phyloP scores from a whole-genome alignment of 139 green algal species.

The Ettlia oleoabundans region DNA sequence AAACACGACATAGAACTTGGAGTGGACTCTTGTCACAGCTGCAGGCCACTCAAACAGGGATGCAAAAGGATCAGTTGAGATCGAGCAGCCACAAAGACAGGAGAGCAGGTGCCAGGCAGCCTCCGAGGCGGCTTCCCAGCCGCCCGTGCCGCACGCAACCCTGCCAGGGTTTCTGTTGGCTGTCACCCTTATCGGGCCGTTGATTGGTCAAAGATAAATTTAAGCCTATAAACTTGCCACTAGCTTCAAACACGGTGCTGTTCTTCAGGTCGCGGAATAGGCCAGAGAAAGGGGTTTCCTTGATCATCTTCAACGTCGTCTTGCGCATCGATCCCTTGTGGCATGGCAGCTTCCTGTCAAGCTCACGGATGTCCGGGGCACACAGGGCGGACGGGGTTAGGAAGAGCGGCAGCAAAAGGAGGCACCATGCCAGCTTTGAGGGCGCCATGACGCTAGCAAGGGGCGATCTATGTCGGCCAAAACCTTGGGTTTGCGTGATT shows the following conservation, averaged over 20 bases:
- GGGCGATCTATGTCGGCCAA: too few species aligned
- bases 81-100: not conserved
- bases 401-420: not conserved
- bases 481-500: too few species aligned
- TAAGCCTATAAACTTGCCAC: not conserved
- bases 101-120: not conserved
- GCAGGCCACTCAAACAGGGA: too few species aligned
- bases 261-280: not conserved
- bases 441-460: too few species aligned
- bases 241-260: not conserved
- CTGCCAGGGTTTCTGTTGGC: not conserved
- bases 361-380: not conserved
- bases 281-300: not conserved
- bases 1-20: conserved; percentile 42
- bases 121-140: not conserved
- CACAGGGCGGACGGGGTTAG: not conserved
- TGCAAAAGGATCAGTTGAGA: too few species aligned
- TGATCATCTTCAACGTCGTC: not conserved
- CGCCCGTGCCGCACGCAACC: too few species aligned
- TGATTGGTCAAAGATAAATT: not conserved
- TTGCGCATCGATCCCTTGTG: not conserved
- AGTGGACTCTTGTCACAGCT: not conserved
- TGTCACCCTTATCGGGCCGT: not conserved
- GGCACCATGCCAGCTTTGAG: too few species aligned
- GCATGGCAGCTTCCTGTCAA: not conserved